A percentile compares a stretch with the other conserved stretches of the same genome.
Evolutionary conservation across 2,329 filamentous ascomycete species (phyloP).

Genomic region (Aspergillus novofumigatus): DNA sequence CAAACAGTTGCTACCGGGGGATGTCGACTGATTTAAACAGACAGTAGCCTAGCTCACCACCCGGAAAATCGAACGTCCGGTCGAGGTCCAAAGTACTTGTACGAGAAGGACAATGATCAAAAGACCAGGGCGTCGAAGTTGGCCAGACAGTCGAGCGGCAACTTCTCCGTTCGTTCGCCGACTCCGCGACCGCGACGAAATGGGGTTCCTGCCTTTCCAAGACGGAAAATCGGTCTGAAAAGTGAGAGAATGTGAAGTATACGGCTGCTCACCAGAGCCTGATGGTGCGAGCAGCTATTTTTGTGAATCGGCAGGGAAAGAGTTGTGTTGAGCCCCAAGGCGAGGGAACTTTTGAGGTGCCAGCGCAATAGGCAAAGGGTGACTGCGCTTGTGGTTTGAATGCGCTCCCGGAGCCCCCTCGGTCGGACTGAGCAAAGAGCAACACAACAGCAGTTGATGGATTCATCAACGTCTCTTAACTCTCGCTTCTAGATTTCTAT

Average conservation of each 20-base stretch:
- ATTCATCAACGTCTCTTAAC: not conserved
- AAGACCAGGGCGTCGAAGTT: not conserved
- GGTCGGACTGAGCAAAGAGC: not conserved
- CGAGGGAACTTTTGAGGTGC: conserved; percentile 7
- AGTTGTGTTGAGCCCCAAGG: not conserved
- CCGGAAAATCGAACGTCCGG: not conserved
- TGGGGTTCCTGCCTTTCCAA: not conserved
- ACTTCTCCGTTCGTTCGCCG: conserved; percentile 14
- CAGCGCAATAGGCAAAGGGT: conserved; percentile 3
- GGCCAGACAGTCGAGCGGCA: conserved; percentile 8
- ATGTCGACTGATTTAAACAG: not conserved
- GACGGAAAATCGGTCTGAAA: not conserved
- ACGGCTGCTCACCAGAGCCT: not conserved
- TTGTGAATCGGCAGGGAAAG: not conserved
- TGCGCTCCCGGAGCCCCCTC: conserved; percentile 7
- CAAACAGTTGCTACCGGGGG: not conserved
- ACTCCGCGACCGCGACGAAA: conserved; percentile 16
- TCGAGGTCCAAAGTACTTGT: not conserved
- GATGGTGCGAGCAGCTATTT: not conserved
- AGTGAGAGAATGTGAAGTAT: conserved; percentile 1
- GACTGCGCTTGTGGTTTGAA: conserved; percentile 10
- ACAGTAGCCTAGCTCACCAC: not conserved
- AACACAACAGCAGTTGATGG: not conserved
- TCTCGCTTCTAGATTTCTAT: too few relatives aligned
- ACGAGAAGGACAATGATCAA: not conserved